These are phyloP conservation scores for Jatropha multifida DNA, from an alignment of 441 rosid genomes.

Conservation along the genomic window DNA sequence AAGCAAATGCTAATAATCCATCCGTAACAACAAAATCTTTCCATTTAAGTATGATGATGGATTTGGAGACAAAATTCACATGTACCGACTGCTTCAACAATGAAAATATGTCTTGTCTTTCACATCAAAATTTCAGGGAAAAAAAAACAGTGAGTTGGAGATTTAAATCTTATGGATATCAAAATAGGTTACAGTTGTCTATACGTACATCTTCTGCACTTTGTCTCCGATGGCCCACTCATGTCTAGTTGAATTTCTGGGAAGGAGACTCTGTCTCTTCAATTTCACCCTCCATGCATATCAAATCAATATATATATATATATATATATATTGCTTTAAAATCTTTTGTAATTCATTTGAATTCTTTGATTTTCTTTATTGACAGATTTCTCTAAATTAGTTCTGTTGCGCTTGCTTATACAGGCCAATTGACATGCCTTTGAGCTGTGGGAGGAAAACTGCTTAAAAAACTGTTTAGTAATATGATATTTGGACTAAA, in stretches of 20 bases:
- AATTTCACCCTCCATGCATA: background rate
- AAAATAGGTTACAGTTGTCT: constrained; percentile 29
- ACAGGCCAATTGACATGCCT: no score
- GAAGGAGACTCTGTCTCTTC: constrained; percentile 8
- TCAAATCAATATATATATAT: background rate
- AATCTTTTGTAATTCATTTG: background rate
- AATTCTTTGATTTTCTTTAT: no score
- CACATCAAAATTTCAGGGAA: constrained; percentile 24
- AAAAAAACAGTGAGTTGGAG: constrained; percentile 19
- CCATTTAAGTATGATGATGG: background rate
- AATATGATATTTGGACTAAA: no score
- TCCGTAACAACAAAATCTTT: background rate
- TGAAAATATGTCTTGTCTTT: constrained; percentile 23
- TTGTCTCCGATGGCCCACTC: constrained; percentile 28
- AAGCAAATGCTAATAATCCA: background rate
- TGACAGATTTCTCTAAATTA: no score
- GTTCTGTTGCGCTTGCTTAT: no score
- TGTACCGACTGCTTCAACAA: constrained; percentile 1
- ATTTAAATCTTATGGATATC: constrained; percentile 8
- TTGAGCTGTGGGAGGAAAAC: no score
- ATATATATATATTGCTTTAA: background rate
- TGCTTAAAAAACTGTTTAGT: no score
- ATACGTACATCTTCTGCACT: constrained; percentile 18
- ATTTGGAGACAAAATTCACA: constrained; percentile 14
- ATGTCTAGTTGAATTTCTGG: constrained; percentile 23